Evolutionary conservation across 208 protist genomes (phyloP).

Genomic region (Trypanosoma platydactyli): DNA sequence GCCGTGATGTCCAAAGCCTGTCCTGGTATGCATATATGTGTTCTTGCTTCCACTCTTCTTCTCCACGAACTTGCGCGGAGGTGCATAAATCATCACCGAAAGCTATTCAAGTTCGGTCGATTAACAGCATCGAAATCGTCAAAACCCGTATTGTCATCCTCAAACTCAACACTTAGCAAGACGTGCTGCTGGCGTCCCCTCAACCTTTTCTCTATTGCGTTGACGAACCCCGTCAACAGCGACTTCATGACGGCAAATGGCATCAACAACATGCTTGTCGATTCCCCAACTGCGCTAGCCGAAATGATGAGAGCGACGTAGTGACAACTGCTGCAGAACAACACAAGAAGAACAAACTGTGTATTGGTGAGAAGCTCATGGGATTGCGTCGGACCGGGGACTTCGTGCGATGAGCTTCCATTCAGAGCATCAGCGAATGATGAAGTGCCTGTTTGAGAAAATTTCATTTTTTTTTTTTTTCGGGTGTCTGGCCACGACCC

Average conservation of each 20-base stretch:
- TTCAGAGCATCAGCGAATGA: background rate
- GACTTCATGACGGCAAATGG: conserved; percentile 33
- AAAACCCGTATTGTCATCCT: conserved; percentile 20
- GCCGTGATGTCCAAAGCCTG: too few species aligned
- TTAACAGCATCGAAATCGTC: conserved; percentile 18
- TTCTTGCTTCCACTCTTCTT: background rate
- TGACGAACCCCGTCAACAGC: conserved; percentile 2
- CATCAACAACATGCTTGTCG: conserved; percentile 35
- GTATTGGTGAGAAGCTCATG: conserved; percentile 46
- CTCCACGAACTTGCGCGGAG: background rate
- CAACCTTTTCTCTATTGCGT: background rate
- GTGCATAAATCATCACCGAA: conserved; percentile 1
- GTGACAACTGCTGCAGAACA: conserved; percentile 48
- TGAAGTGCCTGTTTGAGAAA: background rate
- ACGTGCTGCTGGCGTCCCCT: conserved; percentile 14
- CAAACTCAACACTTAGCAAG: conserved; percentile 26
- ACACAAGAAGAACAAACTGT: conserved; percentile 50
- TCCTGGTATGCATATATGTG: background rate
- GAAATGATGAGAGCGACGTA: conserved; percentile 57
- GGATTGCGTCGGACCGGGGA: background rate
- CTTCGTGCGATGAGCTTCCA: conserved; percentile 1
- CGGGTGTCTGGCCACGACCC: too few species aligned
- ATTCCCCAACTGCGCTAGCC: conserved; percentile 53
- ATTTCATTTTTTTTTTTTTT: background rate
- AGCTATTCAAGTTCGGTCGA: conserved; percentile 3